phyloP scores from a whole-genome alignment of 345 rosid genomes.

The Abelmoschus esculentus region DNA sequence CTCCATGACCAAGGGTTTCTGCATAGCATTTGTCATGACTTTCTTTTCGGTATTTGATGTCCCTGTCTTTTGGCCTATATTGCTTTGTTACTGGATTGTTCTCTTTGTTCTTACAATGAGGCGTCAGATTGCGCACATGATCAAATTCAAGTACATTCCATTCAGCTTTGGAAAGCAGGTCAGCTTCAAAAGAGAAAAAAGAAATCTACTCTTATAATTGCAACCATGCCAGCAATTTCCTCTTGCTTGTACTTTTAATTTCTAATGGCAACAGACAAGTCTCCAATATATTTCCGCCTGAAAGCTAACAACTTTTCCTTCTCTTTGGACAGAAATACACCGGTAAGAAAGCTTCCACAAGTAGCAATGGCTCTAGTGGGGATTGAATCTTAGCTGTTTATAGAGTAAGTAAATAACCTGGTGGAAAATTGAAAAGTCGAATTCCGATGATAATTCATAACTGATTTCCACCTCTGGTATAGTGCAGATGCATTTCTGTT shows the following conservation, averaged over 20 bases:
- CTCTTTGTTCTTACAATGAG: neutral
- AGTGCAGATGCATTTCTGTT: neutral
- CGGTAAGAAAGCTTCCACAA: neutral
- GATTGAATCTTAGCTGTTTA: neutral
- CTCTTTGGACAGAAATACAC: neutral
- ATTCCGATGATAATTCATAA: no score
- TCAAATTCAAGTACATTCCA: neutral
- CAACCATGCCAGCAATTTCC: neutral
- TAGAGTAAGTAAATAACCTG: no score
- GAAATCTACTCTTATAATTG: neutral
- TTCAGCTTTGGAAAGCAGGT: neutral
- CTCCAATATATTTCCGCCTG: neutral
- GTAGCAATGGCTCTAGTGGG: neutral
- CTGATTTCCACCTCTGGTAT: neutral
- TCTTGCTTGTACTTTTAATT: neutral
- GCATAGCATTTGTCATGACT: neutral
- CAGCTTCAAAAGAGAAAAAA: neutral
- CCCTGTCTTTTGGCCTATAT: neutral
- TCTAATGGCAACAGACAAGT: neutral
- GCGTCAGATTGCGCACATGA: neutral
- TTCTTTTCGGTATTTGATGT: neutral
- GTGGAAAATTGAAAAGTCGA: no score
- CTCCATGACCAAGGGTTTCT: neutral
- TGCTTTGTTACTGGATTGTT: neutral
- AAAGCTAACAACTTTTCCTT: neutral